These are phyloP conservation scores for Podila minutissima DNA, from an alignment of 192 early-diverging fungal genomes.

Conservation along the genomic window DNA sequence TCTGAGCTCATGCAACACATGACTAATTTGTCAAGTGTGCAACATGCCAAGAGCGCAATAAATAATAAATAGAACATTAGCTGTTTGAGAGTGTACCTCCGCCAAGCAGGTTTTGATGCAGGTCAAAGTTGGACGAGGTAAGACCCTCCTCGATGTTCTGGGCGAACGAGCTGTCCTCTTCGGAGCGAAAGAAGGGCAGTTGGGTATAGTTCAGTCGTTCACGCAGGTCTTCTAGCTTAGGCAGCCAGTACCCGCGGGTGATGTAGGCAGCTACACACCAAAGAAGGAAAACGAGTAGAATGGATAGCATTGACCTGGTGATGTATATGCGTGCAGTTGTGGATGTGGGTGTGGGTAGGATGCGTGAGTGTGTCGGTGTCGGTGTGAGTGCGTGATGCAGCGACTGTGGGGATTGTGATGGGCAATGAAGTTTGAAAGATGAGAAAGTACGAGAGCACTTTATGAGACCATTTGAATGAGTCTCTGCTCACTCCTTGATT, in stretches of 20 bases:
- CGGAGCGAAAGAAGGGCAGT: conserved; percentile 57
- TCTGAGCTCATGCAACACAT: too few relatives aligned
- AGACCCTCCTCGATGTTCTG: conserved; percentile 66
- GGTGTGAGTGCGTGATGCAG: not conserved
- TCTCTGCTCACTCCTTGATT: too few relatives aligned
- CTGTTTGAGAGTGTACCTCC: conserved; percentile 32
- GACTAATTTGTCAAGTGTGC: not conserved
- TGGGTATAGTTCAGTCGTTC: conserved; percentile 55
- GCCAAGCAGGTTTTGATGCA: conserved; percentile 59
- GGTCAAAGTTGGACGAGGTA: conserved; percentile 63
- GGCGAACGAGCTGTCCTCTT: conserved; percentile 57
- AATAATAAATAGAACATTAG: too few relatives aligned
- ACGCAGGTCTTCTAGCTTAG: conserved; percentile 28
- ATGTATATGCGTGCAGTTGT: not conserved
- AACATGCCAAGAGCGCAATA: not conserved
- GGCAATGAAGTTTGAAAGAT: not conserved
- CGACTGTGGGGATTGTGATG: not conserved
- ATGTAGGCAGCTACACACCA: conserved; percentile 21
- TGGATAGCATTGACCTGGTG: conserved; percentile 9
- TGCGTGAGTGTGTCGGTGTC: not conserved
- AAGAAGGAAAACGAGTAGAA: conserved; percentile 30
- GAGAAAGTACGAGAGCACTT: too few relatives aligned
- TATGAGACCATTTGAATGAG: too few relatives aligned
- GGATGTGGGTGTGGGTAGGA: not conserved
- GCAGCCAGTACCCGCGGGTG: conserved; percentile 33